Percentiles rank a stretch among this genome's conserved stretches.
Conservation (phyloP, 768 basidiomycete genomes). For the Chalciporus piperatus region DNA sequence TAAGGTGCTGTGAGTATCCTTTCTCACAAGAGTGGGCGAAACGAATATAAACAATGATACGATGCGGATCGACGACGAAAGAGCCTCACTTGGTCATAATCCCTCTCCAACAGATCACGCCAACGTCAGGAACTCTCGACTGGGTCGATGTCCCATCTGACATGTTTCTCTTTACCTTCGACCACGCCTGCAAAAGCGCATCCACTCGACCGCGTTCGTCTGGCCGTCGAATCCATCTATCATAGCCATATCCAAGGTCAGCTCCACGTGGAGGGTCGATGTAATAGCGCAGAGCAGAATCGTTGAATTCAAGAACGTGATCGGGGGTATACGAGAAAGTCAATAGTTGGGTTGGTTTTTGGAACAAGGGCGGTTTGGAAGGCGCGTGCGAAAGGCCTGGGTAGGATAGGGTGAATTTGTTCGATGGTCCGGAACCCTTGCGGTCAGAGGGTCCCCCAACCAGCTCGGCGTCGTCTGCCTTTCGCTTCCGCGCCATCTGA, state of each 20-base stretch:
- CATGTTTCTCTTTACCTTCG: constrained; percentile 38
- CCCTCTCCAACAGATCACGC: constrained; percentile 73
- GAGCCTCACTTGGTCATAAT: constrained; percentile 74
- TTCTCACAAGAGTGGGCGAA: constrained; percentile 34
- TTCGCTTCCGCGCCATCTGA: constrained; percentile 29
- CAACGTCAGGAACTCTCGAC: constrained; percentile 40
- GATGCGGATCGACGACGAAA: neutral
- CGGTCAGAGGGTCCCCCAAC: constrained; percentile 2
- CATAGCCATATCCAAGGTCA: constrained; percentile 68
- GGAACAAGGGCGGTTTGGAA: constrained; percentile 46
- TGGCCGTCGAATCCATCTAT: constrained; percentile 63
- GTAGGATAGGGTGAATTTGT: constrained; percentile 15
- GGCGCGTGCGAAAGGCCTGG: constrained; percentile 22
- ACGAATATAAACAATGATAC: constrained; percentile 10
- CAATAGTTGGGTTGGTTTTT: constrained; percentile 64
- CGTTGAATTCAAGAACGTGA: constrained; percentile 57
- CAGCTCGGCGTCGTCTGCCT: constrained; percentile 17
- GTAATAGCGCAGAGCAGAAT: constrained; percentile 71
- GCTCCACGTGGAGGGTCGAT: constrained; percentile 64
- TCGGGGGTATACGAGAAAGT: constrained; percentile 69
- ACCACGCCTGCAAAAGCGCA: constrained; percentile 58
- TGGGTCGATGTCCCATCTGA: constrained; percentile 27
- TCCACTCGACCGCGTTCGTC: constrained; percentile 71
- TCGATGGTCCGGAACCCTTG: constrained; percentile 4
- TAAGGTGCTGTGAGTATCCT: constrained; percentile 83